phyloP scores from a whole-genome alignment of 805 yeast genomes.

The Jamesozyma hellenica region DNA sequence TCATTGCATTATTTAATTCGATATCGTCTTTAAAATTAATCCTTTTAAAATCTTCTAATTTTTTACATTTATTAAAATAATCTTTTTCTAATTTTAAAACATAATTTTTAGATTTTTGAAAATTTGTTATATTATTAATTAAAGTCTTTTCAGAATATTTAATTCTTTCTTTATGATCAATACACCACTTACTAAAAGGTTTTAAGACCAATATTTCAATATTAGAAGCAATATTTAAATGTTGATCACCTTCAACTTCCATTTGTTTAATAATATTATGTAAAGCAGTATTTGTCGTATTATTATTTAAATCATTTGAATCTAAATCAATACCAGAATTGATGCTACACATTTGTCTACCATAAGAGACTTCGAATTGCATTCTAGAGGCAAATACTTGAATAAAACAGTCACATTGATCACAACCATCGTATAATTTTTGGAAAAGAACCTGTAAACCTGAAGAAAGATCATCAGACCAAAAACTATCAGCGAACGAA shows the following conservation, averaged over 20 bases:
- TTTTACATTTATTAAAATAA: conserved; percentile 69
- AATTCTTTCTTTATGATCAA: conserved; percentile 59
- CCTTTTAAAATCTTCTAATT: conserved; percentile 49
- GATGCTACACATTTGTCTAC: conserved; percentile 36
- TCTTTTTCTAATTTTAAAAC: conserved; percentile 49
- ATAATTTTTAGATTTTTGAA: conserved; percentile 36
- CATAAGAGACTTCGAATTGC: conserved; percentile 62
- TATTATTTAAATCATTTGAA: conserved; percentile 25
- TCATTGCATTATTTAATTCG: conserved; percentile 18
- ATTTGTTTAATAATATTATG: conserved; percentile 38
- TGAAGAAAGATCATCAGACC: conserved; percentile 59
- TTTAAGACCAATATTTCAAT: conserved; percentile 50
- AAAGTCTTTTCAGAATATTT: conserved; percentile 49
- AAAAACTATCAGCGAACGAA: conserved; percentile 65
- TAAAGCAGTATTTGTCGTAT: conserved; percentile 34
- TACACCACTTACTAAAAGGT: conserved; percentile 69
- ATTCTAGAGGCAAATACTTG: conserved; percentile 56
- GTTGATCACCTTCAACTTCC: conserved; percentile 59
- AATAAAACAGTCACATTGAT: conserved; percentile 61
- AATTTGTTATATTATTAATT: conserved; percentile 40
- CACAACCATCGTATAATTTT: conserved; percentile 50
- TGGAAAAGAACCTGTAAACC: conserved; percentile 44
- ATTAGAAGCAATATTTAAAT: conserved; percentile 50
- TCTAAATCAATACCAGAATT: conserved; percentile 16
- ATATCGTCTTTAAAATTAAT: conserved; percentile 15